Conservation (phyloP, 2,329 filamentous ascomycete genomes). For the Ceratocystis papillata region DNA sequence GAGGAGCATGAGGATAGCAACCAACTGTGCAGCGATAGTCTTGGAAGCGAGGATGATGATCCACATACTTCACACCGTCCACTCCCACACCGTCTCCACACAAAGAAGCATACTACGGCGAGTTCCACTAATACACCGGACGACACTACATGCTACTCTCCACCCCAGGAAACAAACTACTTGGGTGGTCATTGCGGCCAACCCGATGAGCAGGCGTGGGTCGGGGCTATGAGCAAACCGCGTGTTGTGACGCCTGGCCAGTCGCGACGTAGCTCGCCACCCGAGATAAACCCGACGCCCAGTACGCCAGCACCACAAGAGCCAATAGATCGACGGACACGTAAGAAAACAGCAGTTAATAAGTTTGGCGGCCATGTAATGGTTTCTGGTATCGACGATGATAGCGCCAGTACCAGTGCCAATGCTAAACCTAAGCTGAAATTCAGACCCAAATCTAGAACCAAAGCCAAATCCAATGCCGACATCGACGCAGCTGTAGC, state of each 20-base stretch:
- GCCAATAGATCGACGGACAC: background rate
- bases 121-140: background rate
- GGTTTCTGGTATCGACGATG: no score
- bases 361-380: background rate
- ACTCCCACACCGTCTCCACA: background rate
- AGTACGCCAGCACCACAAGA: slow-evolving; percentile 17
- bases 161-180: no score
- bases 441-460: background rate
- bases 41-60: background rate
- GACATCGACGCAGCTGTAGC: slow-evolving; percentile 25
- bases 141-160: no score
- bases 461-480: background rate
- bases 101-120: background rate
- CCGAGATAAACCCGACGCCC: slow-evolving; percentile 17
- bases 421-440: background rate
- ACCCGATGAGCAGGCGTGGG: slow-evolving; percentile 47
- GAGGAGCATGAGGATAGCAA: background rate
- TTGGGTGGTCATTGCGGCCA: slow-evolving; percentile 36
- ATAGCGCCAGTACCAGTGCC: background rate
- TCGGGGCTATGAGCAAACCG: slow-evolving; percentile 37
- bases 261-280: slow-evolving; percentile 32
- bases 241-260: slow-evolving; percentile 29
- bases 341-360: background rate
- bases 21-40: slow-evolving; percentile 27
- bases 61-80: background rate